Percentiles rank a stretch among this genome's conserved stretches.
These are phyloP conservation scores for Skeletonema grethae DNA, from an alignment of 108 stramenopile genomes.

Conservation along the genomic window DNA sequence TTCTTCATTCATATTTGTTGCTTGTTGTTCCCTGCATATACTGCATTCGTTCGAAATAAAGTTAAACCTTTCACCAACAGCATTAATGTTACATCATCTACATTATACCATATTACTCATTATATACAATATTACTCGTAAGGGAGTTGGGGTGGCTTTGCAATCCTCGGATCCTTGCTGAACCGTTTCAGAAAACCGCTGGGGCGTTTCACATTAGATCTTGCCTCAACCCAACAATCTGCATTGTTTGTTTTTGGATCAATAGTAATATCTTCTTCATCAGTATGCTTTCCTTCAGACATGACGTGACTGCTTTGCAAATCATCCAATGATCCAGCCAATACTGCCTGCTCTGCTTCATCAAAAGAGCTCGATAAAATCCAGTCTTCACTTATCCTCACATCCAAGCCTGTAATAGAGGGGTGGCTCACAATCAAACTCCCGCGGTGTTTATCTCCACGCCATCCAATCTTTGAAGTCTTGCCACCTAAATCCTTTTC, in stretches of 20 bases:
- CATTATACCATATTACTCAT: not conserved
- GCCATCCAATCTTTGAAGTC: constrained; percentile 64
- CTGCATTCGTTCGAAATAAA: not conserved
- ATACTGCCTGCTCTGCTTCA: constrained; percentile 80
- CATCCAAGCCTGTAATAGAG: constrained; percentile 63
- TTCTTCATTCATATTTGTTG: constrained; percentile 6
- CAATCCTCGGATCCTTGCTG: constrained; percentile 29
- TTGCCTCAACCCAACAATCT: constrained; percentile 88
- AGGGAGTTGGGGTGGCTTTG: constrained; percentile 72
- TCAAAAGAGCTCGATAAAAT: constrained; percentile 62
- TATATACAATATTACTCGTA: constrained; percentile 48
- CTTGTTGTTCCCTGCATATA: not conserved
- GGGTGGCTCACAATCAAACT: constrained; percentile 70
- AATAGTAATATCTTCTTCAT: constrained; percentile 12
- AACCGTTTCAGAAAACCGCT: constrained; percentile 56
- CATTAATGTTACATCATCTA: not conserved
- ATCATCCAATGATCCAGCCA: constrained; percentile 75
- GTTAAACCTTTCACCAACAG: not conserved
- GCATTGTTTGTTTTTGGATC: constrained; percentile 43
- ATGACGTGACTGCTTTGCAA: constrained; percentile 73
- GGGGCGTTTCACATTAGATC: constrained; percentile 75
- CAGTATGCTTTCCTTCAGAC: constrained; percentile 34
- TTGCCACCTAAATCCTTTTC: constrained; percentile 20
- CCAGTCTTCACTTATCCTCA: constrained; percentile 62
- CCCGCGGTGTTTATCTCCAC: constrained; percentile 50